These are phyloP conservation scores for Diaporthe citrichinensis DNA, from an alignment of 2,329 filamentous ascomycete genomes.

Conservation along the genomic window DNA sequence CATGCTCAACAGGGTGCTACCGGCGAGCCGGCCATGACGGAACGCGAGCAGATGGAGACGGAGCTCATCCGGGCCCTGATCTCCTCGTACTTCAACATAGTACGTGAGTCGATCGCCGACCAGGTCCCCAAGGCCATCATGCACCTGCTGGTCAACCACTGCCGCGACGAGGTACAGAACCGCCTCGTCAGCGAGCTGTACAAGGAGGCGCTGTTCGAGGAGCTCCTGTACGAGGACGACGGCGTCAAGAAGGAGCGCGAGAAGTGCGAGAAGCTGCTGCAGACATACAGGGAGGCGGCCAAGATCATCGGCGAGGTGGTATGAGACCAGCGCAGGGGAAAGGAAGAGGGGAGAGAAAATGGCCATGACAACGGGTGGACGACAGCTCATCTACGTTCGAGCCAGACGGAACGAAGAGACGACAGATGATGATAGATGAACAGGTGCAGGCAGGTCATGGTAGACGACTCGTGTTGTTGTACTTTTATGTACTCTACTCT, in stretches of 20 bases:
- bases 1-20: constrained; percentile 62
- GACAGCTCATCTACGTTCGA: not conserved
- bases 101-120: constrained; percentile 97
- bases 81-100: constrained; percentile 99
- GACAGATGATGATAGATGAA: constrained; percentile 39
- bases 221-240: constrained; percentile 97
- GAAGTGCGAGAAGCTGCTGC: constrained; percentile 96
- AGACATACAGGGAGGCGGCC: constrained; percentile 96
- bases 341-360: not conserved
- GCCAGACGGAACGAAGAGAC: constrained; percentile 22
- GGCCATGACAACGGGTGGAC: not conserved
- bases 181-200: constrained; percentile 95
- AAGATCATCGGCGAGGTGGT: constrained; percentile 98
- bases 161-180: constrained; percentile 98
- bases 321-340: constrained; percentile 53
- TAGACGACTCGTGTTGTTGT: constrained; percentile 27
- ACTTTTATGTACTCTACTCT: constrained; percentile 39
- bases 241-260: constrained; percentile 97
- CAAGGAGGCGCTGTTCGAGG: constrained; percentile 90
- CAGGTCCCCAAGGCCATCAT: constrained; percentile 99
- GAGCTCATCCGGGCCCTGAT: constrained; percentile 97
- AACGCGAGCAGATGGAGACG: constrained; percentile 96
- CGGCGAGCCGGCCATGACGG: constrained; percentile 89
- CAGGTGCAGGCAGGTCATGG: constrained; percentile 25
- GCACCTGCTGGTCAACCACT: constrained; percentile 98